Base-by-base conservation (phyloP, 148 eudicot genomes). In the Nepenthes mirabilis region DNA sequence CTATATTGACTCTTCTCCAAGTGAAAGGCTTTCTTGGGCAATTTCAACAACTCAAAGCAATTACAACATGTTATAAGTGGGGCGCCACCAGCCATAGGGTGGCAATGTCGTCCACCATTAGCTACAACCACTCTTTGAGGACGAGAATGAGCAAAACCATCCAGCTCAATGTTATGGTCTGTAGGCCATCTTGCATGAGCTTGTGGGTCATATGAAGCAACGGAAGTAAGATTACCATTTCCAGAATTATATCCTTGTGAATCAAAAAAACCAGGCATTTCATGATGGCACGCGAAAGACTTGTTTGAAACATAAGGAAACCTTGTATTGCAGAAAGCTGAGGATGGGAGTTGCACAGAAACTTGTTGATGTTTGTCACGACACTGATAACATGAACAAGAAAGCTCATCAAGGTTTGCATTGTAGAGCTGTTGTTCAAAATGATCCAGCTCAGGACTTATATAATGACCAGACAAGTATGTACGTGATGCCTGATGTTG, bases 61-160 rank as follows among this genome's bases (percentile, higher is more conserved):
- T 84, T 84, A 61, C 68, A 64, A 73, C 99, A 94, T 12, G 82
- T 68, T n/a, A 94, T 59, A 50, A 94, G 82, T 2, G 99, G 99
- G 37, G 99, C 82, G 47, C 93, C 99, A 14, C 89, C 89, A 50
- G 84, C 91, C 40, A 89, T 47, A 9, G 99, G 90, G 54, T 47
- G 77, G 72, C 78, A 82, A 47, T 36, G 77, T 34, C 70, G 68
- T 45, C 78, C 86, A 48, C 75, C 63, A 62, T 49, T 49, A 12
- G 79, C 61, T 54, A 81, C 55, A 52, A 68, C 65, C 57, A 64
- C 77, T 66, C 87, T 74, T 14, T 80, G 70, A 74, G 85, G 83
- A 48, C 69, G 91, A 52, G 67, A 68, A 59, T 53, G 76, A 48
- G 59, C 36, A 55, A 75, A 68, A 60, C 76, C 66, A 58, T 76